These are phyloP conservation scores for Colletotrichum eremochloae DNA, from an alignment of 2,329 filamentous ascomycete genomes.

Conservation along the genomic window DNA sequence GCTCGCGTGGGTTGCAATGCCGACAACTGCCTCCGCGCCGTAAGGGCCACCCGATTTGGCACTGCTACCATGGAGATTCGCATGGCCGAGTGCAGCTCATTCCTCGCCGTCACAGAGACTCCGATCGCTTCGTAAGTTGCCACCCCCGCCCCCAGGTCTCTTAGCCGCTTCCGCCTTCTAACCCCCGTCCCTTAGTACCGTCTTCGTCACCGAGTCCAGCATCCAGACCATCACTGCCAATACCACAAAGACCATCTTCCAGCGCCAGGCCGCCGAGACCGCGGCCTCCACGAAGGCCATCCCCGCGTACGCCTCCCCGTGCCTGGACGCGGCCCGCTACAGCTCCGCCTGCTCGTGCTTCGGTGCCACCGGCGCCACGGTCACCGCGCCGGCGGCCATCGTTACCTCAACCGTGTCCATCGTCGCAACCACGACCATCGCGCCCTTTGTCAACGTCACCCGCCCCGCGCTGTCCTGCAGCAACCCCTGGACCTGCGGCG, in stretches of 20 bases:
- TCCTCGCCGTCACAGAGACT: conserved; percentile 55
- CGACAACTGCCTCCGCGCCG: conserved; percentile 62
- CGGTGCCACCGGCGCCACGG: conserved; percentile 45
- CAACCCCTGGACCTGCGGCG: conserved; percentile 29
- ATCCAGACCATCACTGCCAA: conserved; percentile 26
- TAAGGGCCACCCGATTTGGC: conserved; percentile 58
- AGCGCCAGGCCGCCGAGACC: conserved; percentile 49
- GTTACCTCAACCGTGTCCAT: conserved; percentile 56
- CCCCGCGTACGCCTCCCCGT: conserved; percentile 47
- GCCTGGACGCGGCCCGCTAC: conserved; percentile 43
- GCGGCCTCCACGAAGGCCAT: conserved; percentile 69
- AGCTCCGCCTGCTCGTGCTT: conserved; percentile 49
- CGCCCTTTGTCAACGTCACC: conserved; percentile 29
- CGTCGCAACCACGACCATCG: conserved; percentile 37
- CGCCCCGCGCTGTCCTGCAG: conserved; percentile 21
- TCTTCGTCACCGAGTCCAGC: conserved; percentile 32
- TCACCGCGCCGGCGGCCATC: conserved; percentile 54
- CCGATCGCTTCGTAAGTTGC: conserved; percentile 54
- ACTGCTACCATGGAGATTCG: conserved; percentile 48
- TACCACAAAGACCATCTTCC: conserved; percentile 20
- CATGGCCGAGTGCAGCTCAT: conserved; percentile 56
- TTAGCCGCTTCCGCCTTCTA: not conserved
- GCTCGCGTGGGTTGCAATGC: conserved; percentile 49
- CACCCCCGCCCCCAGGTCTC: too few species aligned
- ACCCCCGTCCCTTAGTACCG: conserved; percentile 15